Evolutionary conservation across 768 basidiomycete genomes (phyloP).

Genomic region (Termitomyces heimii): DNA sequence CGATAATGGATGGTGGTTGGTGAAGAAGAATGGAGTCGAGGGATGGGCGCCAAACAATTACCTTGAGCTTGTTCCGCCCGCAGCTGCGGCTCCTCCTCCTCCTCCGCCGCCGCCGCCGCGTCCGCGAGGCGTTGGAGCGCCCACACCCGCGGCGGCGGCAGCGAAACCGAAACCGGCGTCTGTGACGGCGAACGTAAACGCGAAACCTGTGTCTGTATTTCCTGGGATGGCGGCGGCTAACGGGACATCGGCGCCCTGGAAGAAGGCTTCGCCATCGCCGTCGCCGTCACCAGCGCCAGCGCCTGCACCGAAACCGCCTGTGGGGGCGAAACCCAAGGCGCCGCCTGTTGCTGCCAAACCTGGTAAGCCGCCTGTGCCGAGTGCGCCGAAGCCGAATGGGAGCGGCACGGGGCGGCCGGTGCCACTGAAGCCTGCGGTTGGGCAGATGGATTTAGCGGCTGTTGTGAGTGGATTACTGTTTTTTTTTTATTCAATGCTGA

Average conservation of each 20-base stretch:
- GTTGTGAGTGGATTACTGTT: constrained; percentile 47
- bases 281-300: constrained; percentile 27
- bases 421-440: not conserved
- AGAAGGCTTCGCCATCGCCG: constrained; percentile 40
- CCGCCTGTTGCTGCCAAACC: constrained; percentile 45
- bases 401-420: constrained; percentile 32
- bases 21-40: constrained; percentile 75
- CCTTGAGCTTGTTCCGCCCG: constrained; percentile 72
- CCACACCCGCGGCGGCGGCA: constrained; percentile 24
- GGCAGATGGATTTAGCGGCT: constrained; percentile 79
- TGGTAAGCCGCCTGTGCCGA: constrained; percentile 57
- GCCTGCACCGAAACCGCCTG: constrained; percentile 41
- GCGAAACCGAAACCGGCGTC: constrained; percentile 10
- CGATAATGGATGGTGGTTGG: constrained; percentile 97
- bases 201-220: constrained; percentile 79
- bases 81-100: constrained; percentile 58
- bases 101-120: constrained; percentile 70
- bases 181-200: constrained; percentile 50
- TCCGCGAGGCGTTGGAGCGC: constrained; percentile 6
- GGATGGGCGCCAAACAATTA: constrained; percentile 97
- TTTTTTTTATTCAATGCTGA: not conserved
- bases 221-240: constrained; percentile 67
- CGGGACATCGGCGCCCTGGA: constrained; percentile 72
- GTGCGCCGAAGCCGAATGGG: constrained; percentile 39
- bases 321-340: constrained; percentile 39